Percentiles rank a stretch among this genome's conserved stretches.
Conservation (phyloP, 2,329 filamentous ascomycete genomes). For the Zopfia rhizophila region DNA sequence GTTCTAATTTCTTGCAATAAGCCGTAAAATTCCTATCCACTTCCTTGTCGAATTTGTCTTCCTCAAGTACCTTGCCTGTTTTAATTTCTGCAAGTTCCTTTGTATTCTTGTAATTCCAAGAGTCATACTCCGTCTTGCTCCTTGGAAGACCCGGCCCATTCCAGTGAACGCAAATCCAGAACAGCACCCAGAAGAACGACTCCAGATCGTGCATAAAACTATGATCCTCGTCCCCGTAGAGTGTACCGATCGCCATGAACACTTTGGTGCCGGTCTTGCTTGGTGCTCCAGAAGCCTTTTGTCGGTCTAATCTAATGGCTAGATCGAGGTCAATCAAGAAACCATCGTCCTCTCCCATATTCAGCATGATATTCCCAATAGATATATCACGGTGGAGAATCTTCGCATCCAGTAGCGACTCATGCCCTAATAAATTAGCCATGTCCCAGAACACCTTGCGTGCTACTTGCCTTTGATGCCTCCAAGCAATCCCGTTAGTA, state of each 20-base stretch:
- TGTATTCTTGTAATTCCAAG: slow-evolving; percentile 50
- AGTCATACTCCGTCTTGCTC: slow-evolving; percentile 37
- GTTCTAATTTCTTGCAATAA: slow-evolving; percentile 18
- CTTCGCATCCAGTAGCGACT: slow-evolving; percentile 25
- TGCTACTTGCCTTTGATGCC: slow-evolving; percentile 23
- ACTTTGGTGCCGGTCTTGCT: slow-evolving; percentile 16
- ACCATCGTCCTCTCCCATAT: slow-evolving; percentile 24
- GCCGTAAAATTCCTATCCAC: slow-evolving; percentile 20
- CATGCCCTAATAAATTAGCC: slow-evolving; percentile 24
- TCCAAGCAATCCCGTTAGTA: slow-evolving; percentile 23
- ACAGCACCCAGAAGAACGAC: slow-evolving; percentile 17
- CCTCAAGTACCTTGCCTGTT: slow-evolving; percentile 31
- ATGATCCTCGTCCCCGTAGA: slow-evolving; percentile 8
- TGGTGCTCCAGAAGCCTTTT: slow-evolving; percentile 20
- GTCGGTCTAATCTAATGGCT: too few species aligned
- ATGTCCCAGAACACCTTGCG: slow-evolving; percentile 6
- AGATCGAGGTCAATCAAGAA: slow-evolving; percentile 36
- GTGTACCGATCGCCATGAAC: slow-evolving; percentile 12
- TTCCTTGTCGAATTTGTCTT: slow-evolving; percentile 23
- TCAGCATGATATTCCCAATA: slow-evolving; percentile 35
- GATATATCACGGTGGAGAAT: slow-evolving; percentile 37
- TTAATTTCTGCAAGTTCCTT: slow-evolving; percentile 38
- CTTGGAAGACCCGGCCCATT: slow-evolving; percentile 32
- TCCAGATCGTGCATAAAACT: slow-evolving; percentile 13
- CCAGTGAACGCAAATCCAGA: slow-evolving; percentile 49